Evolutionary conservation across 2,329 filamentous ascomycete genomes (phyloP).

Genomic region (Gliomastix tumulicola): DNA sequence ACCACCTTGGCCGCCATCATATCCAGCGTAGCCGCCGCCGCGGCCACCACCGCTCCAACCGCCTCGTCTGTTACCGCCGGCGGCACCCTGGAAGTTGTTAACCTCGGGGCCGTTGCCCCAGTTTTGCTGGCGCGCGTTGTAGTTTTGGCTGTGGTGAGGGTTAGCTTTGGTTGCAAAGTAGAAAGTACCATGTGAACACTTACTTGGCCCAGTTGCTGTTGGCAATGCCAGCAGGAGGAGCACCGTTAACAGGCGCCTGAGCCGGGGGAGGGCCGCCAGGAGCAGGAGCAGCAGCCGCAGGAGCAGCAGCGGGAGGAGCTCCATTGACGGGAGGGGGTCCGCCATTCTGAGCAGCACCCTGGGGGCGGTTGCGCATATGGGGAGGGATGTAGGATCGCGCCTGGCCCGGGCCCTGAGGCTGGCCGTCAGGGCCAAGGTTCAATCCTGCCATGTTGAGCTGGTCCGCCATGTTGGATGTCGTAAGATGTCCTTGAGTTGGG

Average conservation of each 20-base stretch:
- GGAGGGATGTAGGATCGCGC: constrained; percentile 75
- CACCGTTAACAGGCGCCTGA: constrained; percentile 8
- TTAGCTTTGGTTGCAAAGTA: not conserved
- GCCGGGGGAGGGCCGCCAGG: constrained; percentile 44
- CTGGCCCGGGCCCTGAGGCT: constrained; percentile 14
- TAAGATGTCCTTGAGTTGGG: constrained; percentile 10
- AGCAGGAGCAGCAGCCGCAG: constrained; percentile 9
- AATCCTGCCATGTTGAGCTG: constrained; percentile 78
- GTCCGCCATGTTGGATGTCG: constrained; percentile 61
- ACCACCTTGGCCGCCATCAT: constrained; percentile 26
- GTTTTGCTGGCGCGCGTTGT: constrained; percentile 24
- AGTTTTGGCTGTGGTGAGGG: constrained; percentile 12
- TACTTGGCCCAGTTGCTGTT: constrained; percentile 60
- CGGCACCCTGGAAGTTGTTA: too few relatives aligned
- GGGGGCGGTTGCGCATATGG: constrained; percentile 67
- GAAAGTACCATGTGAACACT: constrained; percentile 22
- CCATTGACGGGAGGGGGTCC: constrained; percentile 30
- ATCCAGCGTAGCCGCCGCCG: constrained; percentile 25
- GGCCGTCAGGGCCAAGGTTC: constrained; percentile 46
- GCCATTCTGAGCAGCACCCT: constrained; percentile 22
- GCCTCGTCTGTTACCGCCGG: constrained; percentile 18
- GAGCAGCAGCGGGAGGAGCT: constrained; percentile 6
- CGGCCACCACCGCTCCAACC: constrained; percentile 23
- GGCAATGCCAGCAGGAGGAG: constrained; percentile 38
- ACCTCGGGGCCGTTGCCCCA: constrained; percentile 21